Base-by-base conservation (phyloP, 2,329 filamentous ascomycete species). In the Neonectria sp. region DNA sequence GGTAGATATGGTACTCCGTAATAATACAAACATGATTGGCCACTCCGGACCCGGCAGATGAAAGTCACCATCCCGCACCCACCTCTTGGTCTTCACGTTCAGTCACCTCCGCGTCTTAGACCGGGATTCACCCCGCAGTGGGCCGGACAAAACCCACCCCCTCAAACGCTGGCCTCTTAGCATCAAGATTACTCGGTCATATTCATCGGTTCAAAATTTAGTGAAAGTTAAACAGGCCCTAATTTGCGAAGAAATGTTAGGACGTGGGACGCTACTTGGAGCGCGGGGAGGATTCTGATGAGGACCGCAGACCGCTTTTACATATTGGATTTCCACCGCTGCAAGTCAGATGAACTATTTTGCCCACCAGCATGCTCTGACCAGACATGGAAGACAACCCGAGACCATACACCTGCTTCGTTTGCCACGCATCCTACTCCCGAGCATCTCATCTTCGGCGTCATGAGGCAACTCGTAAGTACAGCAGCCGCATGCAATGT, bases 401-500 rank as follows among this genome's bases (percentile, higher is more conserved):
- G 27, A 51, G 48, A 51, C 49, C 25, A 1, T 60, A 51, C 6
- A 21, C 33, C 8, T 65, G 63, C 35, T 31, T 12, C 9, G 25
- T 56, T 11, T 65, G 63, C 27, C 29, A 51, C n/a, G 45, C 40
- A 12, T 45, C 55, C 11, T 56, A 60, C 51, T 25, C 53, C 6
- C 51, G 45, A 4, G n/a, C 35, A 17, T 48, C 40, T 40, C 63
- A 65, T 53, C 63, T 65, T n/a, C 63, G 63, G 21, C 63, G 63
- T n/a, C 63, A 65, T 35, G 63, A 60, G 29, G 46, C 29, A 45
- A 65, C 31, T n/a, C 63, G 63, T 65, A 56, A 45, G 63, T 46
- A 17, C 24, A 55, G 5, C n/a, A 21, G 13, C 21, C n/a, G 6
- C 35, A 25, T 33, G 35, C 17, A 65, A 9, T 40, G 17, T 7